Evolutionary conservation across 1,284 basidiomycete species (phyloP).

Genomic region (Ustilago shanxiensis): DNA sequence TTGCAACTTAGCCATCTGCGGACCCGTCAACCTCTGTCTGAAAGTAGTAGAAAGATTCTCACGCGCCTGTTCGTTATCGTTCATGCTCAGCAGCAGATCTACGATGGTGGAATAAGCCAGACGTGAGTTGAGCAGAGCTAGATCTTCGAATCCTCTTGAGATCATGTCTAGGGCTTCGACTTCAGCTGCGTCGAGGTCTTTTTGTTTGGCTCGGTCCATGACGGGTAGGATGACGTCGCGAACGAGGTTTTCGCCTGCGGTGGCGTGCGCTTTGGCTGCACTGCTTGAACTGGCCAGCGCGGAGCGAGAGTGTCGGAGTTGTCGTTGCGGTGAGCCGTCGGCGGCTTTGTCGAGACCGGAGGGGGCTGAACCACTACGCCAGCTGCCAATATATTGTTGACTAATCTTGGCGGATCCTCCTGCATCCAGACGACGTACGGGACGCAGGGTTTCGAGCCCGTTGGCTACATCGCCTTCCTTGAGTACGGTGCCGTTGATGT

Average conservation of each 20-base stretch:
- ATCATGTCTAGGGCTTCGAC: conserved; percentile 91
- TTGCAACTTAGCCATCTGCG: conserved; percentile 32
- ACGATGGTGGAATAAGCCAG: conserved; percentile 87
- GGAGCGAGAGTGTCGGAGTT: conserved; percentile 43
- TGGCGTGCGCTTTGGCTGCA: conserved; percentile 37
- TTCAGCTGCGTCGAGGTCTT: conserved; percentile 87
- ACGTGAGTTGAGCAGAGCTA: conserved; percentile 83
- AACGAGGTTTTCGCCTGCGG: conserved; percentile 53
- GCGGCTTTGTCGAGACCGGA: conserved; percentile 26
- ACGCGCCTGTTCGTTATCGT: conserved; percentile 71
- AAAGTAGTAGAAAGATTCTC: conserved; percentile 56
- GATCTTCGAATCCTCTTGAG: conserved; percentile 85
- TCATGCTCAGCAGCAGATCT: conserved; percentile 89
- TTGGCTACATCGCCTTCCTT: conserved; percentile 78
- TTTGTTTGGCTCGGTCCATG: conserved; percentile 53
- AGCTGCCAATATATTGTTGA: conserved; percentile 80
- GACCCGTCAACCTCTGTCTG: conserved; percentile 41
- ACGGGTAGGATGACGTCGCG: conserved; percentile 60
- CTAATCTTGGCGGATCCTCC: conserved; percentile 82
- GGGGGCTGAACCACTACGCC: conserved; percentile 40
- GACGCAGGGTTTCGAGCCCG: conserved; percentile 84
- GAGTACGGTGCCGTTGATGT: conserved; percentile 80
- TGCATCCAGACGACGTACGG: conserved; percentile 89
- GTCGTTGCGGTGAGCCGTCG: conserved; percentile 16
- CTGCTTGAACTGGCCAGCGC: conserved; percentile 39